Conservation (phyloP, 352 stramenopile species). For the Globisporangium paddicum region DNA sequence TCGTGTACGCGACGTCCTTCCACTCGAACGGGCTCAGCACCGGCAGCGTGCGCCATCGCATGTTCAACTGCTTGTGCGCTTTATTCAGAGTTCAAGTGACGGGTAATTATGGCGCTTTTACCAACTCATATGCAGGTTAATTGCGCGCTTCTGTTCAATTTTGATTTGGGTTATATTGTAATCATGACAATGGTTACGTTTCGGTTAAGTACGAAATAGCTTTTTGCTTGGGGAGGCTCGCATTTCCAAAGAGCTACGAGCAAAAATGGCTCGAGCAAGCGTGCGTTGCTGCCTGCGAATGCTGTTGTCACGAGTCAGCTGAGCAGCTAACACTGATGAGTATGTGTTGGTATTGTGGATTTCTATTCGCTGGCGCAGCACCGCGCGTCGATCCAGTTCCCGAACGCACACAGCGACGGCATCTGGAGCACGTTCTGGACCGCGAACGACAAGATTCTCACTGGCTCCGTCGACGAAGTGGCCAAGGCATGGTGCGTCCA, state of each 20-base stretch:
- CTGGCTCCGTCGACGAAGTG: conserved; percentile 84
- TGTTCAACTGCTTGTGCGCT: conserved; percentile 3
- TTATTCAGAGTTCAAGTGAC: background rate
- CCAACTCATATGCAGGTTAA: background rate
- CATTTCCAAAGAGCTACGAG: conserved; percentile 2
- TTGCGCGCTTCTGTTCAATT: background rate
- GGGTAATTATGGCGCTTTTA: background rate
- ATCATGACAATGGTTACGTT: background rate
- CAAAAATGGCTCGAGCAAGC: conserved; percentile 23
- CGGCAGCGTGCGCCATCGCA: conserved; percentile 21
- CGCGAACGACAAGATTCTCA: conserved; percentile 83
- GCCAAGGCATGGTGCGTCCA: conserved; percentile 69
- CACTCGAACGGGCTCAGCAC: conserved; percentile 39
- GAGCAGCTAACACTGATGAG: background rate
- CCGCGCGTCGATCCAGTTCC: conserved; percentile 76
- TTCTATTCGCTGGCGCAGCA: conserved; percentile 30
- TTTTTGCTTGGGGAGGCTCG: background rate
- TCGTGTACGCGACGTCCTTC: conserved; percentile 66
- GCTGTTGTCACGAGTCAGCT: background rate
- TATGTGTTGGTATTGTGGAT: background rate
- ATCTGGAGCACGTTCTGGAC: conserved; percentile 90
- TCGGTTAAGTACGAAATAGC: background rate
- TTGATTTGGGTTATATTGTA: background rate
- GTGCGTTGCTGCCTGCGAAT: conserved; percentile 8
- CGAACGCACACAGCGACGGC: conserved; percentile 82